Evolutionary conservation across 1,139 yeast species (phyloP).

Genomic region (Candida labiduridarum): DNA sequence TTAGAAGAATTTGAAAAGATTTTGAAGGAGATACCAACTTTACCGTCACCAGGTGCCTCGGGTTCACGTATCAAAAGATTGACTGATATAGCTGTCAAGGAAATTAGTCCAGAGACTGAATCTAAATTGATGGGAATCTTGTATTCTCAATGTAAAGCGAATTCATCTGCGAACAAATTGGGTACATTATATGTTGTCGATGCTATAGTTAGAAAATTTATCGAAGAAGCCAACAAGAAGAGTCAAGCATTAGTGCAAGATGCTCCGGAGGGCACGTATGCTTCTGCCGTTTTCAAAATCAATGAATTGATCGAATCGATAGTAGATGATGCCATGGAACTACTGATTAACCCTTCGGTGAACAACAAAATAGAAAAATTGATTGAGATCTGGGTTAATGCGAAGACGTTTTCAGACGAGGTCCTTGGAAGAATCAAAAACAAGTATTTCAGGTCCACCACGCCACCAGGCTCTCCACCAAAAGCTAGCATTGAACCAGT

Average conservation of each 20-base stretch:
- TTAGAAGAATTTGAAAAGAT: constrained; percentile 68
- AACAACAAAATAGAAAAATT: constrained; percentile 77
- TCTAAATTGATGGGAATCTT: constrained; percentile 60
- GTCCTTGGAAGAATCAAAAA: constrained; percentile 57
- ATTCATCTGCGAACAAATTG: constrained; percentile 81
- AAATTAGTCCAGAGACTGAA: constrained; percentile 52
- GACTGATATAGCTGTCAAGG: constrained; percentile 74
- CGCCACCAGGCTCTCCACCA: constrained; percentile 61
- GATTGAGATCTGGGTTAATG: constrained; percentile 90
- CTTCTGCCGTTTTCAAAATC: constrained; percentile 68
- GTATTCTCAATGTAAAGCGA: constrained; percentile 69
- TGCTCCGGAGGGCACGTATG: constrained; percentile 73
- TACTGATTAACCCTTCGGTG: constrained; percentile 53
- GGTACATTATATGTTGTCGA: constrained; percentile 92
- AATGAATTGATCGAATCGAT: constrained; percentile 60
- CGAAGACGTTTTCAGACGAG: constrained; percentile 69
- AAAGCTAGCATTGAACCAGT: constrained; percentile 30
- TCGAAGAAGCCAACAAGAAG: constrained; percentile 68
- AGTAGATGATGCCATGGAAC: constrained; percentile 60
- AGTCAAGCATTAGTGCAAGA: constrained; percentile 45
- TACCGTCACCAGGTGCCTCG: constrained; percentile 92
- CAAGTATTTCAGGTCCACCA: constrained; percentile 59
- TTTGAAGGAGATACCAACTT: constrained; percentile 69
- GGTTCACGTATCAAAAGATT: constrained; percentile 91
- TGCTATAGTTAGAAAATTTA: constrained; percentile 84